Percentiles rank a stretch among this genome's conserved stretches.
Evolutionary conservation across 805 yeast genomes (phyloP).

Genomic region (Metschnikowia bowlesiae): DNA sequence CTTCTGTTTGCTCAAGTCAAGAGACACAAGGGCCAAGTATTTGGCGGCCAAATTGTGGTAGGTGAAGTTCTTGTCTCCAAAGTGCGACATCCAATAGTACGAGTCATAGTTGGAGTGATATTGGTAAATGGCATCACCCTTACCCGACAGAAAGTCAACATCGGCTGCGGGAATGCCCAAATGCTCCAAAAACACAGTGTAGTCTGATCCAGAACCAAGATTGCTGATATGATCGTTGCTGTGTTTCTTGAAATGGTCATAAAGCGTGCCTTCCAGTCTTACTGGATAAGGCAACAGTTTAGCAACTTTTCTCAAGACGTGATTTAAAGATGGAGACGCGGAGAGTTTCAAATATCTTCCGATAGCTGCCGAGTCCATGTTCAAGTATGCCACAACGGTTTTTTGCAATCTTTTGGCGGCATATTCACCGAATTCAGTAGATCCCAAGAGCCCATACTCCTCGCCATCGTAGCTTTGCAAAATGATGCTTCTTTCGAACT

Average conservation of each 20-base stretch:
- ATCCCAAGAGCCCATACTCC: slow-evolving; percentile 67
- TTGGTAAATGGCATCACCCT: slow-evolving; percentile 50
- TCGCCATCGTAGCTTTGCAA: slow-evolving; percentile 83
- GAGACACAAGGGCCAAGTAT: slow-evolving; percentile 51
- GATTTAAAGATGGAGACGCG: slow-evolving; percentile 55
- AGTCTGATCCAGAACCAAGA: slow-evolving; percentile 37
- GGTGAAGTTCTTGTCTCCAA: slow-evolving; percentile 49
- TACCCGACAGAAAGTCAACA: slow-evolving; percentile 28
- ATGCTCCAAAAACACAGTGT: slow-evolving; percentile 58
- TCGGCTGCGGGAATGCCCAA: slow-evolving; percentile 61
- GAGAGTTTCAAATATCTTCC: slow-evolving; percentile 47
- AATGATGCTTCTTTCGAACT: slow-evolving; percentile 64
- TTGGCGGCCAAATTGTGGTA: slow-evolving; percentile 56
- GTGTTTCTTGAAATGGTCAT: slow-evolving; percentile 45
- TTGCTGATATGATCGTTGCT: slow-evolving; percentile 28
- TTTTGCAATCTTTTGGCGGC: slow-evolving; percentile 41
- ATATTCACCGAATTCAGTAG: slow-evolving; percentile 74
- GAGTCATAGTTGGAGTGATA: slow-evolving; percentile 59
- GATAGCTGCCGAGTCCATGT: slow-evolving; percentile 58
- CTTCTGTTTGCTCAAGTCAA: slow-evolving; percentile 55
- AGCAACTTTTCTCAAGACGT: slow-evolving; percentile 39
- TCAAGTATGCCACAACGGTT: slow-evolving; percentile 61
- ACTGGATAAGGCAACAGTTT: slow-evolving; percentile 16
- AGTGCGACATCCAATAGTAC: slow-evolving; percentile 48
- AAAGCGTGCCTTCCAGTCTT: slow-evolving; percentile 23